These are phyloP conservation scores for Pulveroboletus sp. DNA, from an alignment of 768 basidiomycete species.

Conservation along the genomic window DNA sequence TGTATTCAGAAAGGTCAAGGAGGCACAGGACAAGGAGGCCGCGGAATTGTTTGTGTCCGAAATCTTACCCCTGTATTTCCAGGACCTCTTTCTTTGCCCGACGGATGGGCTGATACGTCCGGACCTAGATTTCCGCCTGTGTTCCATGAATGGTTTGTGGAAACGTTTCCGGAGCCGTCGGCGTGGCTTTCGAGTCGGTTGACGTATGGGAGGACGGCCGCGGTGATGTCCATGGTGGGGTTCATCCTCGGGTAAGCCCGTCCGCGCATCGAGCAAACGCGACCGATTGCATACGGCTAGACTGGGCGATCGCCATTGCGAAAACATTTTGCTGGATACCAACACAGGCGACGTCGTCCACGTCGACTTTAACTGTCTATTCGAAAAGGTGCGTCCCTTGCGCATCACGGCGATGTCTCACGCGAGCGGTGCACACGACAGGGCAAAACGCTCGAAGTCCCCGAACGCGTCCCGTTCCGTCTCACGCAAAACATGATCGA, in stretches of 20 bases:
- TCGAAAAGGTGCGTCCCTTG: slow-evolving; percentile 70
- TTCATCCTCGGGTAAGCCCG: slow-evolving; percentile 80
- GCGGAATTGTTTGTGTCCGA: slow-evolving; percentile 50
- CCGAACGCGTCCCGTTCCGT: slow-evolving; percentile 92
- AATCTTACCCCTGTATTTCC: slow-evolving; percentile 52
- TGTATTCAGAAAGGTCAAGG: slow-evolving; percentile 50
- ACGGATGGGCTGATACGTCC: too few species aligned
- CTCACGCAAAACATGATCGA: slow-evolving; percentile 92
- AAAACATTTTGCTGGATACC: slow-evolving; percentile 91
- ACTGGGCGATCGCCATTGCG: slow-evolving; percentile 96
- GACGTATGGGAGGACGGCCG: slow-evolving; percentile 82
- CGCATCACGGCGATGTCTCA: too few species aligned
- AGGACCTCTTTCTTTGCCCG: background rate
- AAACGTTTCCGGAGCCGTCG: slow-evolving; percentile 94
- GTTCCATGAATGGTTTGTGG: slow-evolving; percentile 96
- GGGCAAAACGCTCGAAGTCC: slow-evolving; percentile 83
- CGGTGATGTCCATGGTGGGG: slow-evolving; percentile 99
- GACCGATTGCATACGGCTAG: slow-evolving; percentile 35
- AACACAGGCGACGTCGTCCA: slow-evolving; percentile 91
- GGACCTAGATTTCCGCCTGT: slow-evolving; percentile 75
- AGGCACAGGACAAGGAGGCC: slow-evolving; percentile 45
- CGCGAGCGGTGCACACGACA: slow-evolving; percentile 12
- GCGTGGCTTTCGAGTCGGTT: slow-evolving; percentile 92
- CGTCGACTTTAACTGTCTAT: slow-evolving; percentile 97
- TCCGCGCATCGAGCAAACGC: too few species aligned